Conservation (phyloP, 345 rosid species). For the Aurinia saxatilis region DNA sequence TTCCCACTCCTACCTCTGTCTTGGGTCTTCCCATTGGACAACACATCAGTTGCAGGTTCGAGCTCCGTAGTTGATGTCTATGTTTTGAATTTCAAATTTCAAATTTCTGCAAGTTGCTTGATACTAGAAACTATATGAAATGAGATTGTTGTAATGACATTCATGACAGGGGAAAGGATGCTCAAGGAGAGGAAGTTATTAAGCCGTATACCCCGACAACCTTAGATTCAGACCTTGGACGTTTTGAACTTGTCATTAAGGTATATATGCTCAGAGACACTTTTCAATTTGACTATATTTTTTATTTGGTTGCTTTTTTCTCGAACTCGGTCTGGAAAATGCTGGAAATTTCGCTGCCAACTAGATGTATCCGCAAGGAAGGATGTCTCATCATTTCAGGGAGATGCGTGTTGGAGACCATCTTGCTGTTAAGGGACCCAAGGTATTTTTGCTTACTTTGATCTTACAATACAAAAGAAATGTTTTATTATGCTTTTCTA, state of each 20-base stretch:
- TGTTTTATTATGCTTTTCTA: neutral
- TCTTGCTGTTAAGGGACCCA: conserved; percentile 94
- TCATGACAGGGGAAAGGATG: conserved; percentile 68
- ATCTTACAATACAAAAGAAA: neutral
- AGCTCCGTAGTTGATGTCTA: neutral
- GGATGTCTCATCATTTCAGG: conserved; percentile 98
- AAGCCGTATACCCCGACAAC: conserved; percentile 96
- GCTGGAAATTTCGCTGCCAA: conserved; percentile 2
- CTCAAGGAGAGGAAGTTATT: conserved; percentile 77
- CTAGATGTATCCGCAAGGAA: conserved; percentile 98
- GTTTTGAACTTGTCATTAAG: conserved; percentile 84
- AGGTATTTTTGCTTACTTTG: conserved; percentile 42
- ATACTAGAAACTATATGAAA: neutral
- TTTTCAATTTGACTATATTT: conserved; percentile 16
- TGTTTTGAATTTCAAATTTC: neutral
- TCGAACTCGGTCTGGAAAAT: neutral
- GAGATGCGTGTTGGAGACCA: conserved; percentile 81
- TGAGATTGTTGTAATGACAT: neutral
- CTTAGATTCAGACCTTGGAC: conserved; percentile 84
- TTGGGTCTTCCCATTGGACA: conserved; percentile 98
- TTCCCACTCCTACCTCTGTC: conserved; percentile 67
- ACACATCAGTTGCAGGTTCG: conserved; percentile 91
- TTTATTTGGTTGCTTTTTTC: neutral
- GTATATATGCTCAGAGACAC: conserved; percentile 27
- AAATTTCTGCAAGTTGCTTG: neutral